Evolutionary conservation across 2,329 filamentous ascomycete species (phyloP), one percentile per base, ranked within the genome.

Genomic region (Cladobotryum mycophilum): DNA sequence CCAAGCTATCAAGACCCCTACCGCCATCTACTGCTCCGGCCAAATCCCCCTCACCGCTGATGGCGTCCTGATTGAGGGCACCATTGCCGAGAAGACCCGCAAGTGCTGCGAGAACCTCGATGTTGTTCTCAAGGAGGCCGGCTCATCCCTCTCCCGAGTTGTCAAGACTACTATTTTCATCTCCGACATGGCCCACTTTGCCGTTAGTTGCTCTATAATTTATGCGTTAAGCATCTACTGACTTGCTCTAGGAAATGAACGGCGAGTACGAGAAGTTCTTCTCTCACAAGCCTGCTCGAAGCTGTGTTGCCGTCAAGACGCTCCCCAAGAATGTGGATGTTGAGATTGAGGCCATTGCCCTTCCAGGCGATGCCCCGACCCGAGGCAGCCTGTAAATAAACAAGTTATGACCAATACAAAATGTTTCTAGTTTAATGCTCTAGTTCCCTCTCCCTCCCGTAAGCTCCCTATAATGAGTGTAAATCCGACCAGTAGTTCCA

Each of bases 131-230:
- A 80, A 83, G 54, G 89, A 85, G 61, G 89, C 90, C 20, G 89
- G 88, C 48, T 91, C 87, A 18, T 81, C 79, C 47, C 79, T 97
- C 53, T 71, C 81, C 56, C 88, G 84, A 70, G 85, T 96, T 43
- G 88, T 96, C 73, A 96, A 96, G 80, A 87, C 90, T 61, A 89
- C 84, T 67, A 86, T 96, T 65, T 97, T 96, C 79, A 74, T 97
- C 55, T 85, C 86, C 46, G 87, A 95, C 70, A 97, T 97, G 92
- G 81, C 78, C 56, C 79, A 93, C 72, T 97, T 97, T 66, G 84
- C 80, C 45, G 76, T 79, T 64, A 59, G 76, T 66, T 9, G 4
- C 5, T 17, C 4, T 12, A n/a, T 9, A 5, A 4, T 5, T 9
- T 22, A 41, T 13, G 11, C 4, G 12, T 41, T 12, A 8, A 44